These are phyloP conservation scores for Epicoccum sorghinum DNA, from an alignment of 2,329 filamentous ascomycete species.

Conservation along the genomic window DNA sequence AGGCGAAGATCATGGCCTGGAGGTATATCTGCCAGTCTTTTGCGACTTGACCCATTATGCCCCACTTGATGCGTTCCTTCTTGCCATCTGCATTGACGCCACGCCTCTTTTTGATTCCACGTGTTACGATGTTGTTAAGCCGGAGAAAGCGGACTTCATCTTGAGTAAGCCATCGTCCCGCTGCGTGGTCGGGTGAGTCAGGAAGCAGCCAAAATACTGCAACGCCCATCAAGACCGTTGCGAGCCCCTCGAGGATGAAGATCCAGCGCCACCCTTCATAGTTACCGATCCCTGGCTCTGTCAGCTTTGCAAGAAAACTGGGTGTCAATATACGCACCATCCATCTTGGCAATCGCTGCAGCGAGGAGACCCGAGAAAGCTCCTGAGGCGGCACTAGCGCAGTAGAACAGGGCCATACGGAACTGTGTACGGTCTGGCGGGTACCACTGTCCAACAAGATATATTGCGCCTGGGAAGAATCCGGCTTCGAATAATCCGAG, in stretches of 20 bases:
- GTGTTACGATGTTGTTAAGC: constrained; percentile 20
- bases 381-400: constrained; percentile 59
- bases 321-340: constrained; percentile 38
- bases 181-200: constrained; percentile 30
- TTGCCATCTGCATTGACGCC: constrained; percentile 21
- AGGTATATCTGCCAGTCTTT: constrained; percentile 58
- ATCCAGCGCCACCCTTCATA: constrained; percentile 37
- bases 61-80: constrained; percentile 23
- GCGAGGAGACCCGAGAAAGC: constrained; percentile 65
- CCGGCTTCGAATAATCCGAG: constrained; percentile 33
- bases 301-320: neutral
- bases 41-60: constrained; percentile 45
- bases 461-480: constrained; percentile 42
- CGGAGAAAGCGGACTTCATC: constrained; percentile 23
- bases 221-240: constrained; percentile 17
- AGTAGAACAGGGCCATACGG: constrained; percentile 63
- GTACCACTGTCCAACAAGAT: constrained; percentile 65
- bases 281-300: constrained; percentile 44
- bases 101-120: constrained; percentile 18
- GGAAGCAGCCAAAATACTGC: constrained; percentile 17
- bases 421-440: constrained; percentile 60
- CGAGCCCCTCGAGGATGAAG: constrained; percentile 24
- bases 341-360: constrained; percentile 62
- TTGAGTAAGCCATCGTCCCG: constrained; percentile 31
- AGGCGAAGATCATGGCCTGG: constrained; percentile 48